phyloP scores from a whole-genome alignment of 305 asterid genomes.

The Fraxinus platypoda region DNA sequence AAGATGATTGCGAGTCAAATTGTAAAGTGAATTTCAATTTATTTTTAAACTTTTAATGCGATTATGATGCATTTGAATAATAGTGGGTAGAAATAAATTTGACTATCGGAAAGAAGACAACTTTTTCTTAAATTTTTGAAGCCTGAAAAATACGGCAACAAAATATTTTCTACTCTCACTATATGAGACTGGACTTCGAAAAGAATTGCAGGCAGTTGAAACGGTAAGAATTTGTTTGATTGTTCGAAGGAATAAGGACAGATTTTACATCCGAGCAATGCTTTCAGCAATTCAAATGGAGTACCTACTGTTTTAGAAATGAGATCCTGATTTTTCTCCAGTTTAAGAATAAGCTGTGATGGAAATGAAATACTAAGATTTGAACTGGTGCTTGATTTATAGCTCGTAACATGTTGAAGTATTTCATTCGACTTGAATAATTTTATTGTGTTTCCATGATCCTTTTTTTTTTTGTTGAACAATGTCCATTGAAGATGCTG shows the following conservation, averaged over 20 bases:
- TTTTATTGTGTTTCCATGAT: background rate
- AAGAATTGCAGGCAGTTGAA: constrained; percentile 8
- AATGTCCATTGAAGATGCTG: background rate
- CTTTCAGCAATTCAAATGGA: background rate
- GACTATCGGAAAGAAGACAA: background rate
- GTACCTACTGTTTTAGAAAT: background rate
- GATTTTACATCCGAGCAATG: background rate
- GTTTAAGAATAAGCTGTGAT: background rate
- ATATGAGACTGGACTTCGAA: background rate
- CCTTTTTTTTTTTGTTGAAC: background rate
- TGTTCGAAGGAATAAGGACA: background rate
- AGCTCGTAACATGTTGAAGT: constrained; percentile 1
- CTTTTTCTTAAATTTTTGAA: background rate
- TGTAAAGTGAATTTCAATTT: constrained; percentile 8
- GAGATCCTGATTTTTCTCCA: background rate
- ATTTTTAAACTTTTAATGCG: background rate
- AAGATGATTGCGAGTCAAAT: background rate
- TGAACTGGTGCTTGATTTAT: background rate
- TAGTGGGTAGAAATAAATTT: background rate
- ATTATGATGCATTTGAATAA: background rate
- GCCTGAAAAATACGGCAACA: background rate
- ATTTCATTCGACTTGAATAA: background rate
- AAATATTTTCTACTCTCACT: background rate
- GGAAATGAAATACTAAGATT: background rate
- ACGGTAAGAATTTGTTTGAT: constrained; percentile 4